These are phyloP conservation scores for Aspergillus sp. DNA, from an alignment of 2,329 filamentous ascomycete species.

Conservation along the genomic window DNA sequence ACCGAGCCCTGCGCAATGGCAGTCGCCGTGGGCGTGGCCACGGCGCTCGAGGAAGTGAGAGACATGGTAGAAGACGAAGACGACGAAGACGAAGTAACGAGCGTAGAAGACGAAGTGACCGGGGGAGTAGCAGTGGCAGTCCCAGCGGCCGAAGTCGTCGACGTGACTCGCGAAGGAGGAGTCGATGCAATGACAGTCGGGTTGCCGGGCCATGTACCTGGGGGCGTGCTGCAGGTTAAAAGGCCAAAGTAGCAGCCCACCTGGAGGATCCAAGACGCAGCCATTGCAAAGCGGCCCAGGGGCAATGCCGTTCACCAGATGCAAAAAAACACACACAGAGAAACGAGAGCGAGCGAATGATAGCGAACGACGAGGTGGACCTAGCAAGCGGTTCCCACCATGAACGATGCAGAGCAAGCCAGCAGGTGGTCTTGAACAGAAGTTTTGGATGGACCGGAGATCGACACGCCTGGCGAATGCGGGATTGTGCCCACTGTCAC, in stretches of 20 bases:
- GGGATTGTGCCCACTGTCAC: not conserved
- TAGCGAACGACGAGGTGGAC: conserved; percentile 15
- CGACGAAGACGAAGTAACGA: conserved; percentile 8
- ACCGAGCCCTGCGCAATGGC: conserved; percentile 22
- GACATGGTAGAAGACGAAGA: conserved; percentile 20
- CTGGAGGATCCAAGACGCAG: conserved; percentile 21
- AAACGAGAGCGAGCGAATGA: conserved; percentile 8
- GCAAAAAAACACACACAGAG: conserved; percentile 13
- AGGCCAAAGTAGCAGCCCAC: conserved; percentile 29
- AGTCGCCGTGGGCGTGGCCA: conserved; percentile 17
- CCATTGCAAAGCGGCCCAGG: conserved; percentile 23
- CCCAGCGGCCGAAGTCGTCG: conserved; percentile 4
- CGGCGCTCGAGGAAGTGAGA: conserved; percentile 18
- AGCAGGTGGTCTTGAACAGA: not conserved
- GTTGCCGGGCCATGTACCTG: conserved; percentile 25
- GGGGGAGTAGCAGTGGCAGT: conserved; percentile 10
- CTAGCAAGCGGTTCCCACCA: not conserved
- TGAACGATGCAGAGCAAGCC: conserved; percentile 2
- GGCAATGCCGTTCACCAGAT: conserved; percentile 2
- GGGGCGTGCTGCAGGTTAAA: conserved; percentile 32
- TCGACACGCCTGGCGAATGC: not conserved
- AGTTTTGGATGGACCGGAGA: conserved; percentile 2
- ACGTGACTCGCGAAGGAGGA: conserved; percentile 11
- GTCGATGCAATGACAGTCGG: conserved; percentile 24
- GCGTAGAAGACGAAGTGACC: conserved; percentile 12